These are phyloP conservation scores for Fusarium staphyleae DNA, from an alignment of 2,329 filamentous ascomycete species.

Conservation along the genomic window DNA sequence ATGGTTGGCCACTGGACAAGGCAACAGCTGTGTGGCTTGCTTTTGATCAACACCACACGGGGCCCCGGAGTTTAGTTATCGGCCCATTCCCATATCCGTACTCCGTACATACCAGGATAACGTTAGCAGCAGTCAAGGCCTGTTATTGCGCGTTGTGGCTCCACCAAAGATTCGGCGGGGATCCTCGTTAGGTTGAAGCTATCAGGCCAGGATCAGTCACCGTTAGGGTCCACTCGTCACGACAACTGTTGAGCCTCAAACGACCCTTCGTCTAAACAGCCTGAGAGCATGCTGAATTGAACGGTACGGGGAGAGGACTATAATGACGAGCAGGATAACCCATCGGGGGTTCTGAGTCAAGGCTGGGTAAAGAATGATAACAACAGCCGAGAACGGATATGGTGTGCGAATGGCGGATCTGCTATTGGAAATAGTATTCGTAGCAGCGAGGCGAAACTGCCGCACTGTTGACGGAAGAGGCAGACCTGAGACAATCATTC, in stretches of 20 bases:
- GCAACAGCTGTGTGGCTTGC: not conserved
- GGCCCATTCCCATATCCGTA: conserved; percentile 11
- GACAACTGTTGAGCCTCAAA: conserved; percentile 31
- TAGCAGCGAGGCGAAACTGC: no score
- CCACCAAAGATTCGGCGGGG: conserved; percentile 22
- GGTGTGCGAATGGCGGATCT: not conserved
- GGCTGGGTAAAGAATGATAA: not conserved
- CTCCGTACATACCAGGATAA: conserved; percentile 5
- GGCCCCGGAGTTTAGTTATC: conserved; percentile 11
- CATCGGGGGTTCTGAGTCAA: not conserved
- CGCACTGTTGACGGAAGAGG: no score
- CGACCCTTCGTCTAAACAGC: not conserved
- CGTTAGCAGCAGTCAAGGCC: conserved; percentile 5
- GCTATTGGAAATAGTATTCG: not conserved
- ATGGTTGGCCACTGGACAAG: not conserved
- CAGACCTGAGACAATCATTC: no score
- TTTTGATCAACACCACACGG: conserved; percentile 1
- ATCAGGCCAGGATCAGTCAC: conserved; percentile 26
- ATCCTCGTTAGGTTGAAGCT: conserved; percentile 22
- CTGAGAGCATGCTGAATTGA: not conserved
- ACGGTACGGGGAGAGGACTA: not conserved
- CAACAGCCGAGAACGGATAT: not conserved
- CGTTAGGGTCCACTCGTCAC: conserved; percentile 30
- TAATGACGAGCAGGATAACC: not conserved
- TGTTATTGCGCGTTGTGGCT: conserved; percentile 11